Conservation (phyloP, 2,329 filamentous ascomycete genomes). For the Aspergillus hortae region DNA sequence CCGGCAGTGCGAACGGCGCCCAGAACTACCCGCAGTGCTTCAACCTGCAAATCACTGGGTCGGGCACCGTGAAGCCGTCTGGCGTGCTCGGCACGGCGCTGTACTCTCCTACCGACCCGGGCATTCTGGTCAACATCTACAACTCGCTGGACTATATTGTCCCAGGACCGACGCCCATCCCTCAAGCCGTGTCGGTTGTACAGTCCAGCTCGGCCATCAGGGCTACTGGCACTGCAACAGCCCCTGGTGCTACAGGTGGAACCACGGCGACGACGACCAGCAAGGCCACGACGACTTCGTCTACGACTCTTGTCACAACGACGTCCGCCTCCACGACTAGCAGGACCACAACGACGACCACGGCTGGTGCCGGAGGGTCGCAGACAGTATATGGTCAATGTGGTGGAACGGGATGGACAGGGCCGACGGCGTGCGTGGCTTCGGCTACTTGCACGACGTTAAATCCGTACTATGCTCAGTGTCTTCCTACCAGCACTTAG, state of each 20-base stretch:
- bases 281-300: too few relatives aligned
- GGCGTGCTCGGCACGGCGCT: slow-evolving; percentile 50
- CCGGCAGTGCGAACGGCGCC: slow-evolving; percentile 37
- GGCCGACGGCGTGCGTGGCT: neutral
- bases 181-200: slow-evolving; percentile 9
- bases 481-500: neutral
- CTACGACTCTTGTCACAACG: neutral
- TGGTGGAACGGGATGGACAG: neutral
- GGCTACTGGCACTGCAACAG: slow-evolving; percentile 10
- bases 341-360: neutral
- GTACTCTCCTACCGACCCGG: slow-evolving; percentile 55
- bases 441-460: neutral
- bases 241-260: neutral
- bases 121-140: slow-evolving; percentile 58
- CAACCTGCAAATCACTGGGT: slow-evolving; percentile 56
- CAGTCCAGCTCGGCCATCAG: slow-evolving; percentile 16
- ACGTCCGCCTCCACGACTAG: neutral
- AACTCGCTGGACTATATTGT: slow-evolving; percentile 13
- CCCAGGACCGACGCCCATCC: slow-evolving; percentile 14
- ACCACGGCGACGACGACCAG: neutral
- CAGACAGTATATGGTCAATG: neutral
- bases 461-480: slow-evolving; percentile 1
- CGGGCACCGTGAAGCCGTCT: slow-evolving; percentile 40
- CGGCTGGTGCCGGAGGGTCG: neutral
- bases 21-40: slow-evolving; percentile 55